Conservation (phyloP, 345 rosid species). For the Citrus mangshanensis region DNA sequence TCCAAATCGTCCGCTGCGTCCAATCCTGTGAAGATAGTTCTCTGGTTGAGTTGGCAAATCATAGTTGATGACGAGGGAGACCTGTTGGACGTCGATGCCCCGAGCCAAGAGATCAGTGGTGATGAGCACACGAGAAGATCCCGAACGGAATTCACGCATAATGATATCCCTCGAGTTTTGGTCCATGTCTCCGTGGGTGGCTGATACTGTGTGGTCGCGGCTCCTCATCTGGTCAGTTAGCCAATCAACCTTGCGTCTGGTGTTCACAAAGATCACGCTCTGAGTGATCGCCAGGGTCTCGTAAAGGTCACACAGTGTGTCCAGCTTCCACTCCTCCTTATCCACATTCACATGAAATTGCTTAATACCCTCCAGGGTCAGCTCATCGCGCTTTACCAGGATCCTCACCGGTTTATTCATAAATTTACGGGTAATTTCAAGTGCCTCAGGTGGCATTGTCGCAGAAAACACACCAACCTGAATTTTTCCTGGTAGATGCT, state of each 20-base stretch:
- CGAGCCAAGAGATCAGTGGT: conserved; percentile 56
- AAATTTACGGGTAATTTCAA: conserved; percentile 48
- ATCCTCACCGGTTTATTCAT: conserved; percentile 56
- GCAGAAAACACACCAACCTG: conserved; percentile 60
- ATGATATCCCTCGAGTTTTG: conserved; percentile 51
- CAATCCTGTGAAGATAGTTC: conserved; percentile 57
- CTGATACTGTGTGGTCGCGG: conserved; percentile 58
- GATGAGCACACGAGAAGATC: conserved; percentile 50
- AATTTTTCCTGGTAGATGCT: conserved; percentile 46
- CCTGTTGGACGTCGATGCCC: conserved; percentile 59
- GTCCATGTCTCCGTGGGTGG: conserved; percentile 57
- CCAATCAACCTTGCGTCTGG: conserved; percentile 63
- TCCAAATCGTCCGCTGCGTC: conserved; percentile 51
- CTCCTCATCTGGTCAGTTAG: conserved; percentile 45
- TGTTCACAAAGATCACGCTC: conserved; percentile 53
- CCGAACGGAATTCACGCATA: conserved; percentile 52
- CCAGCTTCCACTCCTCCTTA: conserved; percentile 33
- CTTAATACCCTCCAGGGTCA: conserved; percentile 51
- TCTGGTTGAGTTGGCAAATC: conserved; percentile 54
- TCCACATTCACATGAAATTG: conserved; percentile 46
- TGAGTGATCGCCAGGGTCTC: conserved; percentile 43
- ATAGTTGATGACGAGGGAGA: conserved; percentile 48
- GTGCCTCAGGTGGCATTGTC: conserved; percentile 62
- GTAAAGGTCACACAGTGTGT: conserved; percentile 27
- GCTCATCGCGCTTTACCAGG: conserved; percentile 55